A percentile compares a stretch with the other conserved stretches of the same genome.
phyloP scores from a whole-genome alignment of 106 monocot genomes.

The Chionographis japonica region DNA sequence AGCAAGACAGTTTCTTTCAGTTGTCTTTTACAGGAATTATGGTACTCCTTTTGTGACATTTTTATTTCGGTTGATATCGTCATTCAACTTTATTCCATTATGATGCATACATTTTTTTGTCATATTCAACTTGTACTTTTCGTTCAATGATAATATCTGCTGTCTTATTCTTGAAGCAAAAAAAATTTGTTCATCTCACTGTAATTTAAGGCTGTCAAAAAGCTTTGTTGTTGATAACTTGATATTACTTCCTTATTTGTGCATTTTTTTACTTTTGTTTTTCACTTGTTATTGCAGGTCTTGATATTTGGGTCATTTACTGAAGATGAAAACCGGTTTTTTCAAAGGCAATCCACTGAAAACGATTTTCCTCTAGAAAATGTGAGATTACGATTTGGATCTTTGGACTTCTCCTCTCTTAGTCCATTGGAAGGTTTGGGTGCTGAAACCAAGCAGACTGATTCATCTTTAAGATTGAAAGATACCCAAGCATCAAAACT shows the following conservation, averaged over 20 bases:
- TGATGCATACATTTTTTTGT: no score
- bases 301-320: conserved; percentile 82
- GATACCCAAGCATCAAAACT: neutral
- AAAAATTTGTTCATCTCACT: no score
- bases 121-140: no score
- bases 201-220: neutral
- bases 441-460: conserved; percentile 6
- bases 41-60: no score
- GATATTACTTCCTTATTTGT: neutral
- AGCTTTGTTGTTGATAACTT: neutral
- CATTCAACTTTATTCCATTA: no score
- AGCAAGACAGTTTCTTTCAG: no score
- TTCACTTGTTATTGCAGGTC: conserved; percentile 36
- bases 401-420: conserved; percentile 48
- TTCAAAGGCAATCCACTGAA: conserved; percentile 30
- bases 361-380: conserved; percentile 22
- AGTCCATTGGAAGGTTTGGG: conserved; percentile 20
- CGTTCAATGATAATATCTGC: no score
- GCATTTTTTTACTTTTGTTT: neutral
- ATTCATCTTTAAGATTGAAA: conserved; percentile 8
- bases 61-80: no score
- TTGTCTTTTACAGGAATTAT: no score
- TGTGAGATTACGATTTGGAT: conserved; percentile 61
- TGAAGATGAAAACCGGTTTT: conserved; percentile 59
- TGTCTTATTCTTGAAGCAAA: no score